Base-by-base conservation (phyloP, 176 grass and related monocot species). In the Musa troglodytarum region DNA sequence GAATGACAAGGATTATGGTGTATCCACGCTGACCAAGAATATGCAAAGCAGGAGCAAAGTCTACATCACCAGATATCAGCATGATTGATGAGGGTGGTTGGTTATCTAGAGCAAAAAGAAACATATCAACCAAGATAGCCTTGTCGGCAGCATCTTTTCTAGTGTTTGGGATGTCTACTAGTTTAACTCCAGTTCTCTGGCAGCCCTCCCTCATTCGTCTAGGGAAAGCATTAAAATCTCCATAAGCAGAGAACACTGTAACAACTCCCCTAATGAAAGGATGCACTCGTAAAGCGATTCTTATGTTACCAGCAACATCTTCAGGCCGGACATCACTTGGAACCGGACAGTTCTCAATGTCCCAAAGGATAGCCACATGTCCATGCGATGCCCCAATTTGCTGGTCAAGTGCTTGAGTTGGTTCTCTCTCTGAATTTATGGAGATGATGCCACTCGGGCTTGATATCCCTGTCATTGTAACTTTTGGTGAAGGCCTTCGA, bases 221-320 rank as follows among this genome's bases (percentile, higher is more conserved):
- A 16, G 94, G 94, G 73, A 98, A 93, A 50, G 86, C 86, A 80
- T 98, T 98, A 73, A 93, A 93, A 86, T 98, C 94, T 52, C 94
- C 94, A 76, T 87, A 98, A 56, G 94, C 94, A 76, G 94, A 91
- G 11, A 98, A 89, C 84, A 86, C 68, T 29, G 90, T 88, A 53
- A 98, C 94, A 69, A 80, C 87, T n/a, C 92, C 87, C 10, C 67
- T 85, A 73, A 91, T 72, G 65, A 88, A 67, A 58, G 90, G 94
- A 82, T 98, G 90, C 49, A 90, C 20, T 14, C 88, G 88, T 80
- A 98, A 69, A 75, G 90, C 90, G 79, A 88, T 93, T 26, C 94
- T 72, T 34, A 98, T 82, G 83, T 98, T 93, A 62, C 86, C 81
- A 81, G 94, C 83, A 55, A 98, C 88, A 61, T 98, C 90, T 81